Conservation (phyloP, 1,284 basidiomycete genomes). For the Malassezia restricta region DNA sequence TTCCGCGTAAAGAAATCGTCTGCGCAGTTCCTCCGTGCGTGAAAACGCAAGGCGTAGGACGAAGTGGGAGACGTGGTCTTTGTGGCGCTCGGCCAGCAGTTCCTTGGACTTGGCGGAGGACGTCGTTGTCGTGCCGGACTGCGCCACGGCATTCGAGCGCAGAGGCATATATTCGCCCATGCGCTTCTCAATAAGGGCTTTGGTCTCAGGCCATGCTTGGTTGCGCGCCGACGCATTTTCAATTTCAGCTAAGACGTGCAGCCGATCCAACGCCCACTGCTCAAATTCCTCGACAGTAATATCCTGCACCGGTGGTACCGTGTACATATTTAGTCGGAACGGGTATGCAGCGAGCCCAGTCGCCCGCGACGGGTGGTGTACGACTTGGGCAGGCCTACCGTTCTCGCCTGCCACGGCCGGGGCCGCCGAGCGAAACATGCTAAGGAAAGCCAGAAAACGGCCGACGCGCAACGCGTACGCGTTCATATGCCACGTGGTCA, state of each 20-base stretch:
- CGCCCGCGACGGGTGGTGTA: constrained; percentile 20
- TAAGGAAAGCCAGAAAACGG: not conserved
- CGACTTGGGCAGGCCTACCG: constrained; percentile 16
- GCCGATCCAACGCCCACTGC: constrained; percentile 71
- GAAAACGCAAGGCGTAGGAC: constrained; percentile 90
- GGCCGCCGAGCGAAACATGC: constrained; percentile 15
- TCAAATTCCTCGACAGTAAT: constrained; percentile 96
- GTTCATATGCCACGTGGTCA: not conserved
- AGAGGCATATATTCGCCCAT: constrained; percentile 64
- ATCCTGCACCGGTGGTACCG: constrained; percentile 71
- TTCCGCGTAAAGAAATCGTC: constrained; percentile 82
- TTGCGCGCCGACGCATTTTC: constrained; percentile 82
- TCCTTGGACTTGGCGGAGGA: constrained; percentile 49
- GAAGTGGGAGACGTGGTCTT: constrained; percentile 87
- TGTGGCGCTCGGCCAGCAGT: constrained; percentile 56
- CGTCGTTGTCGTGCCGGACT: constrained; percentile 45
- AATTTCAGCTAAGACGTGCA: constrained; percentile 80
- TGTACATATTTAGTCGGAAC: constrained; percentile 53
- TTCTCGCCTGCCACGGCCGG: not conserved
- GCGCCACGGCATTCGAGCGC: constrained; percentile 51
- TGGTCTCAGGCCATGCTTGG: constrained; percentile 63
- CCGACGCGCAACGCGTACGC: not conserved
- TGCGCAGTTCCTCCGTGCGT: constrained; percentile 78
- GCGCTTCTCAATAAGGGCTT: constrained; percentile 54
- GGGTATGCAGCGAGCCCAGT: constrained; percentile 22